A percentile compares a stretch with the other conserved stretches of the same genome.
Conservation (phyloP, 2,329 filamentous ascomycete species). For the Alternaria rosae region DNA sequence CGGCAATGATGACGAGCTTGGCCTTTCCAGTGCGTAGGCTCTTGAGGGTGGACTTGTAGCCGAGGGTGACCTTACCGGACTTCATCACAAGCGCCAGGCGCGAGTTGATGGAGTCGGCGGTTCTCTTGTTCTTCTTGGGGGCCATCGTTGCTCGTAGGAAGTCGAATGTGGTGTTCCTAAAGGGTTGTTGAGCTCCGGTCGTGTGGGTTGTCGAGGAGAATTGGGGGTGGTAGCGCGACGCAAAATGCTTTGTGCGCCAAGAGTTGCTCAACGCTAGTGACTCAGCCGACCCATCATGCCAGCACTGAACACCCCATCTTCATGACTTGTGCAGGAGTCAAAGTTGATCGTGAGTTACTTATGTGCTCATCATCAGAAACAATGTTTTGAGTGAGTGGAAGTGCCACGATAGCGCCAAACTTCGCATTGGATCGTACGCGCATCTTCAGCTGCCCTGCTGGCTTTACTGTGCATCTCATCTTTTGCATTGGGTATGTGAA, state of each 20-base stretch:
- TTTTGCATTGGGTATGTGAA: background rate
- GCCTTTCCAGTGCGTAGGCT: slow-evolving; percentile 90
- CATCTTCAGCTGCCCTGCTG: background rate
- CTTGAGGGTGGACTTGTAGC: slow-evolving; percentile 92
- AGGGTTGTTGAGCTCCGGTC: slow-evolving; percentile 48
- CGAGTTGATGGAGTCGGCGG: slow-evolving; percentile 77
- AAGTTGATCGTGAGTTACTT: no score
- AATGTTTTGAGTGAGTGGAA: background rate
- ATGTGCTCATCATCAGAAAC: background rate
- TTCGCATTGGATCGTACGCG: background rate
- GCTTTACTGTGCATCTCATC: background rate
- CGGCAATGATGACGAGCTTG: slow-evolving; percentile 94
- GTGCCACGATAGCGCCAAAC: no score
- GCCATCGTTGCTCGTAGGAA: slow-evolving; percentile 64
- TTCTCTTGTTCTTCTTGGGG: slow-evolving; percentile 83
- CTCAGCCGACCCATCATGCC: background rate
- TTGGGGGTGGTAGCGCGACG: slow-evolving; percentile 2
- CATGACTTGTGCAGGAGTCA: background rate
- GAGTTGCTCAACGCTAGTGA: slow-evolving; percentile 23
- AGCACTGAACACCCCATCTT: background rate
- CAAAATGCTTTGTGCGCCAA: slow-evolving; percentile 25
- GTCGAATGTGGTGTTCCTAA: slow-evolving; percentile 34
- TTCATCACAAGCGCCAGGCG: slow-evolving; percentile 75
- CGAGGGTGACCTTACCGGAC: slow-evolving; percentile 82
- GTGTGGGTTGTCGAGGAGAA: slow-evolving; percentile 12